phyloP scores from a whole-genome alignment of 345 rosid species.

The Populus davidiana region DNA sequence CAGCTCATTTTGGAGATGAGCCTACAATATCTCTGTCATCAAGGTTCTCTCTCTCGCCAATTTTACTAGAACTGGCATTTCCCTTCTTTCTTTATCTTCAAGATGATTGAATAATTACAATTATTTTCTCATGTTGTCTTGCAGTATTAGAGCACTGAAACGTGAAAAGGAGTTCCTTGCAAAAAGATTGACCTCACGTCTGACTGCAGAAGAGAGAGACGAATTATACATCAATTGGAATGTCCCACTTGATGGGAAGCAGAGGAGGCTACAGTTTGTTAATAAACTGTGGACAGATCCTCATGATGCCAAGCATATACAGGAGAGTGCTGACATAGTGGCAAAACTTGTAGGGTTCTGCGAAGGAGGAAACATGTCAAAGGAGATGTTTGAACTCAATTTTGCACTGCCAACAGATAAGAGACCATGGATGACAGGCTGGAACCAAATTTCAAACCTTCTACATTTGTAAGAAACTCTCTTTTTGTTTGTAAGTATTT shows the following conservation, averaged over 20 bases:
- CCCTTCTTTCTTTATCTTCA: background rate
- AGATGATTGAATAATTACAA: background rate
- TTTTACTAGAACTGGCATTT: background rate
- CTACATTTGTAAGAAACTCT: constrained; percentile 51
- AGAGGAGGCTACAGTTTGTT: constrained; percentile 86
- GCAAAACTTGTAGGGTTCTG: constrained; percentile 93
- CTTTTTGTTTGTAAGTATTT: constrained; percentile 22
- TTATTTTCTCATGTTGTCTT: background rate
- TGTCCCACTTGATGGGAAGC: constrained; percentile 93
- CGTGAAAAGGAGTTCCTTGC: constrained; percentile 94
- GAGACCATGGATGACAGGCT: constrained; percentile 86
- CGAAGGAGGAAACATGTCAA: constrained; percentile 80
- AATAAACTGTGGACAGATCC: constrained; percentile 96
- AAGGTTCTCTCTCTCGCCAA: constrained; percentile 38
- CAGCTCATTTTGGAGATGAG: constrained; percentile 67
- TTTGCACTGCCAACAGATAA: constrained; percentile 79
- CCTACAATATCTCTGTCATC: constrained; percentile 70
- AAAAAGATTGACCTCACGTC: constrained; percentile 68
- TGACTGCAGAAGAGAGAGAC: constrained; percentile 78
- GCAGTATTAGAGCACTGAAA: constrained; percentile 75
- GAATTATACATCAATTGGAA: constrained; percentile 81
- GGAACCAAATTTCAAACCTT: constrained; percentile 88
- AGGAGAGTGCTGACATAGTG: constrained; percentile 94
- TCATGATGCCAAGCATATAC: constrained; percentile 72
- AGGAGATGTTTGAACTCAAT: constrained; percentile 99